Percentiles rank a stretch among this genome's conserved stretches.
Evolutionary conservation across 495 filamentous ascomycete species (phyloP).

Genomic region (Friedmanniomyces endolithicus): DNA sequence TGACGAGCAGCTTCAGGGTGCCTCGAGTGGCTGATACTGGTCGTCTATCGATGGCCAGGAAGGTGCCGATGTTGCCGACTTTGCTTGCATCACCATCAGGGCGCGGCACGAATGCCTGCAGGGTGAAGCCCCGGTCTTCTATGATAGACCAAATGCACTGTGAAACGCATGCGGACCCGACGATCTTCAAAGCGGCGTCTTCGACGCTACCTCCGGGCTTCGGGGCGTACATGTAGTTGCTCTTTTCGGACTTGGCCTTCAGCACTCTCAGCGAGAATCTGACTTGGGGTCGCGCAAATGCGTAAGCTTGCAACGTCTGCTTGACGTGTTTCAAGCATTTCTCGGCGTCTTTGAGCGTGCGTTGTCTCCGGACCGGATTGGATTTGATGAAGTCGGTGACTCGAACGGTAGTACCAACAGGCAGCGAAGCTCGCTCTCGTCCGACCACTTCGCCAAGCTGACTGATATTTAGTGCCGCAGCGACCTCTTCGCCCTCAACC

Average conservation of each 20-base stretch:
- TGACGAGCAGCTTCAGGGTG: conserved; percentile 52
- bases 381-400: conserved; percentile 54
- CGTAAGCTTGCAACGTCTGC: conserved; percentile 59
- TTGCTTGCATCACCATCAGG: conserved; percentile 41
- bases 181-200: conserved; percentile 57
- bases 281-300: conserved; percentile 53
- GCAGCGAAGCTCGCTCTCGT: conserved; percentile 24
- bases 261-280: conserved; percentile 57
- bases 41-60: conserved; percentile 65
- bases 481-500: conserved; percentile 56
- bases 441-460: conserved; percentile 37
- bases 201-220: conserved; percentile 38
- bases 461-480: conserved; percentile 39
- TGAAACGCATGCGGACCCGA: conserved; percentile 52
- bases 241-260: conserved; percentile 47
- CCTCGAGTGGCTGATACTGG: conserved; percentile 55
- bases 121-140: conserved; percentile 26
- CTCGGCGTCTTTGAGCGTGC: conserved; percentile 44
- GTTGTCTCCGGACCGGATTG: conserved; percentile 64
- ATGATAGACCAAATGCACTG: conserved; percentile 37
- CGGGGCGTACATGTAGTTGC: conserved; percentile 63
- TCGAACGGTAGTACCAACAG: conserved; percentile 67
- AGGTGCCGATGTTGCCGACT: conserved; percentile 46
- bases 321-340: conserved; percentile 55
- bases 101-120: conserved; percentile 52